These are phyloP conservation scores for Neurospora intermedia DNA, from an alignment of 495 filamentous ascomycete genomes.

Conservation along the genomic window DNA sequence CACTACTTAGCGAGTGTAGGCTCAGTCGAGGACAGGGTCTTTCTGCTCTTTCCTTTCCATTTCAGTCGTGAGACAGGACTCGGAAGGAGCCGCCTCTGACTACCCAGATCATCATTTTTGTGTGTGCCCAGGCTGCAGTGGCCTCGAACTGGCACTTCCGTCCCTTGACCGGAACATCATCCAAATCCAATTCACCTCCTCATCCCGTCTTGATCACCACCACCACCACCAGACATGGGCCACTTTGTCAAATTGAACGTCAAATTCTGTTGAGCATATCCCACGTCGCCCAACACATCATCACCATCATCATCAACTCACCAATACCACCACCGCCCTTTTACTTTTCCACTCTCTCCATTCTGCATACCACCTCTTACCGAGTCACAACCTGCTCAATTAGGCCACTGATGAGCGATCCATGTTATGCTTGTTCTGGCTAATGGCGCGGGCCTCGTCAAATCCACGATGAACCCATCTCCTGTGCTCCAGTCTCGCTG, in stretches of 20 bases:
- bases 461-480: neutral
- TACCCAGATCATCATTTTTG: neutral
- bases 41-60: neutral
- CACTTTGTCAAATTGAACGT: neutral
- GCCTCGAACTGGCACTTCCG: neutral
- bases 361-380: neutral
- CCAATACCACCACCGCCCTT: neutral
- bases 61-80: neutral
- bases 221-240: neutral
- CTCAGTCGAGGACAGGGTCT: neutral
- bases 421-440: neutral
- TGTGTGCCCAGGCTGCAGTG: neutral
- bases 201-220: neutral
- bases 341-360: neutral
- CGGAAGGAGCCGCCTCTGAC: neutral
- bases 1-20: neutral
- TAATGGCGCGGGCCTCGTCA: neutral
- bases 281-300: neutral
- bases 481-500: neutral
- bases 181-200: neutral
- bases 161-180: neutral
- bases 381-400: neutral
- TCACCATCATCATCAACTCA: neutral
- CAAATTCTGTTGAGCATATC: neutral
- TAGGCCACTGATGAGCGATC: neutral